These are phyloP conservation scores for Clitopilus passeckerianus DNA, from an alignment of 768 basidiomycete species.

Conservation along the genomic window DNA sequence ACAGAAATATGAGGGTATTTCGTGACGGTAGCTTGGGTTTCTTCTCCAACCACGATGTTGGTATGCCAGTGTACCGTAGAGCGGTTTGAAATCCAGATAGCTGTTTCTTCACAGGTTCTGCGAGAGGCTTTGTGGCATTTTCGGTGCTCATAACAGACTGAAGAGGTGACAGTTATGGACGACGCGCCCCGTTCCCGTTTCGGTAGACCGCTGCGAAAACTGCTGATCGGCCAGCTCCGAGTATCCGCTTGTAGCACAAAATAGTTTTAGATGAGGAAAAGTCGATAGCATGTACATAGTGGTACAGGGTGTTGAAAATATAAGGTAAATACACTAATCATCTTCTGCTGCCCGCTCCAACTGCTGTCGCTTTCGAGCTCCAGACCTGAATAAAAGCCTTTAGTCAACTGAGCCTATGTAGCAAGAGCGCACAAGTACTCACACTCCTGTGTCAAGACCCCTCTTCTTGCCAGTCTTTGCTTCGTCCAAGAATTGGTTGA, in stretches of 20 bases:
- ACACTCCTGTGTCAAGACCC: slow-evolving; percentile 75
- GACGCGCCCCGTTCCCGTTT: not conserved
- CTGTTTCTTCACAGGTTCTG: slow-evolving; percentile 12
- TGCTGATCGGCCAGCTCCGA: not conserved
- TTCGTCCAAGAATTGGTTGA: slow-evolving; percentile 96
- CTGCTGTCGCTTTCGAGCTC: slow-evolving; percentile 66
- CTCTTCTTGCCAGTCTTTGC: slow-evolving; percentile 94
- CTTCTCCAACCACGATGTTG: slow-evolving; percentile 76
- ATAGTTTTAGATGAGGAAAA: too few relatives aligned
- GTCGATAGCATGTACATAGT: not conserved
- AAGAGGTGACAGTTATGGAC: not conserved
- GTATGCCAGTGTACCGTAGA: slow-evolving; percentile 66
- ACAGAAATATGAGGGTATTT: slow-evolving; percentile 93
- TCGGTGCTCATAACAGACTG: slow-evolving; percentile 16
- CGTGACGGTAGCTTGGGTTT: slow-evolving; percentile 84
- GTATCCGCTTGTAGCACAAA: not conserved
- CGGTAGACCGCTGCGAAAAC: not conserved
- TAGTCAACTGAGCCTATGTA: not conserved
- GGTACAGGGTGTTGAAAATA: not conserved
- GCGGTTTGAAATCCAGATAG: slow-evolving; percentile 55
- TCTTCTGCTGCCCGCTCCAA: slow-evolving; percentile 52
- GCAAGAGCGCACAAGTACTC: slow-evolving; percentile 23
- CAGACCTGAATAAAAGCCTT: slow-evolving; percentile 29
- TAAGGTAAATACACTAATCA: slow-evolving; percentile 19
- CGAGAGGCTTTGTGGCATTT: slow-evolving; percentile 16